Conservation (phyloP, 345 rosid species). For the Populus ilicifolia region DNA sequence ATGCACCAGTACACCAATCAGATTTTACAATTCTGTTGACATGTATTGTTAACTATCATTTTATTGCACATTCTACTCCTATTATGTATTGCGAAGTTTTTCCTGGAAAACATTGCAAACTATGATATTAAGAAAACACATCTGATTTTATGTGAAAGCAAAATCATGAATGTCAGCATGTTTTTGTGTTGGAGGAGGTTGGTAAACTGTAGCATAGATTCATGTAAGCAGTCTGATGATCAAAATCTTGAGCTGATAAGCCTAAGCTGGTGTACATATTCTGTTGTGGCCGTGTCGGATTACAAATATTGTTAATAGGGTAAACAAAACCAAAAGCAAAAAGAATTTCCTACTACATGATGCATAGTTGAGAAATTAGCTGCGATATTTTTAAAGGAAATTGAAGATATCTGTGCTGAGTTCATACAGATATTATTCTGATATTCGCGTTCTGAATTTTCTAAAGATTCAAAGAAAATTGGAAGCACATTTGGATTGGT, state of each 20-base stretch:
- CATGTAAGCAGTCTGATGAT: too few relatives aligned
- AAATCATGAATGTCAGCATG: background rate
- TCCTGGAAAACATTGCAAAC: background rate
- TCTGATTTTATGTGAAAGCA: background rate
- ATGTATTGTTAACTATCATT: background rate
- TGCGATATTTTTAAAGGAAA: background rate
- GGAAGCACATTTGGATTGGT: background rate
- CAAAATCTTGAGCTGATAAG: too few relatives aligned
- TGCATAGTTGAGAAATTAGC: background rate
- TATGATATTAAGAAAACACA: background rate
- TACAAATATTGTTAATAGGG: too few relatives aligned
- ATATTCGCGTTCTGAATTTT: too few relatives aligned
- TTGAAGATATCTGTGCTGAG: too few relatives aligned
- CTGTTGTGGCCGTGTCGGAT: background rate
- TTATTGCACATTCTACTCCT: background rate
- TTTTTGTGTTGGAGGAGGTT: too few relatives aligned
- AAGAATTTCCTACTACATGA: background rate
- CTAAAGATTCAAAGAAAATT: too few relatives aligned
- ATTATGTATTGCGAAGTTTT: background rate
- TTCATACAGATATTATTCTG: background rate
- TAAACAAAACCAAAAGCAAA: background rate
- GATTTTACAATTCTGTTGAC: background rate
- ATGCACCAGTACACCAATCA: background rate
- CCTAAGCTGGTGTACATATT: too few relatives aligned
- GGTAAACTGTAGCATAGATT: too few relatives aligned